Conservation (phyloP, 2,329 filamentous ascomycete genomes). For the Botryotinia globosa region DNA sequence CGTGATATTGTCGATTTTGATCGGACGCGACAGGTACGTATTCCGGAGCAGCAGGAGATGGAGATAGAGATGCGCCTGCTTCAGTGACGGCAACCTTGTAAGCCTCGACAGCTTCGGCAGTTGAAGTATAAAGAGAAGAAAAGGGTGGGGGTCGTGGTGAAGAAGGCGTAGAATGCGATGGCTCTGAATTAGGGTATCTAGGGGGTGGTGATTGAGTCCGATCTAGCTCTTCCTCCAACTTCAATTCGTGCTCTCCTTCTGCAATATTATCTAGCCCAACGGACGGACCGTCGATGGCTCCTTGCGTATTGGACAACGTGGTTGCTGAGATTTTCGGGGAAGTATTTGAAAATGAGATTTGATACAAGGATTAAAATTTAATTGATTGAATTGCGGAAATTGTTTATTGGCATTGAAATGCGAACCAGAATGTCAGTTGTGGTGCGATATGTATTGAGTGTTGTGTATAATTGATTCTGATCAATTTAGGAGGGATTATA, state of each 20-base stretch:
- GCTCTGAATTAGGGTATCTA: slow-evolving; percentile 54
- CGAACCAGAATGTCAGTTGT: not conserved
- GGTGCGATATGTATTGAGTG: not conserved
- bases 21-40: slow-evolving; percentile 49
- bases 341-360: slow-evolving; percentile 20
- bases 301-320: slow-evolving; percentile 50
- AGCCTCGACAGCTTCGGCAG: slow-evolving; percentile 40
- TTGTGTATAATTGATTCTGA: slow-evolving; percentile 4
- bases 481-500: slow-evolving; percentile 12
- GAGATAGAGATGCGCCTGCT: slow-evolving; percentile 40
- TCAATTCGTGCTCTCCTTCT: slow-evolving; percentile 33
- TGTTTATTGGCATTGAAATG: slow-evolving; percentile 13
- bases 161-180: slow-evolving; percentile 47
- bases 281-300: slow-evolving; percentile 46
- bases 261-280: slow-evolving; percentile 39
- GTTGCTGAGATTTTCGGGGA: slow-evolving; percentile 32
- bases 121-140: slow-evolving; percentile 55
- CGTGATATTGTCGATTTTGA: slow-evolving; percentile 30
- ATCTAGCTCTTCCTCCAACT: slow-evolving; percentile 39
- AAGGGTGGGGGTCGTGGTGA: slow-evolving; percentile 55
- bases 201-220: slow-evolving; percentile 54
- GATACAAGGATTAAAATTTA: slow-evolving; percentile 18
- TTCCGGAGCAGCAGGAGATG: slow-evolving; percentile 59
- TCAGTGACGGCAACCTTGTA: slow-evolving; percentile 42
- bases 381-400: slow-evolving; percentile 19